phyloP scores from a whole-genome alignment of 1,284 basidiomycete species.

The Apiotrichum sp. region DNA sequence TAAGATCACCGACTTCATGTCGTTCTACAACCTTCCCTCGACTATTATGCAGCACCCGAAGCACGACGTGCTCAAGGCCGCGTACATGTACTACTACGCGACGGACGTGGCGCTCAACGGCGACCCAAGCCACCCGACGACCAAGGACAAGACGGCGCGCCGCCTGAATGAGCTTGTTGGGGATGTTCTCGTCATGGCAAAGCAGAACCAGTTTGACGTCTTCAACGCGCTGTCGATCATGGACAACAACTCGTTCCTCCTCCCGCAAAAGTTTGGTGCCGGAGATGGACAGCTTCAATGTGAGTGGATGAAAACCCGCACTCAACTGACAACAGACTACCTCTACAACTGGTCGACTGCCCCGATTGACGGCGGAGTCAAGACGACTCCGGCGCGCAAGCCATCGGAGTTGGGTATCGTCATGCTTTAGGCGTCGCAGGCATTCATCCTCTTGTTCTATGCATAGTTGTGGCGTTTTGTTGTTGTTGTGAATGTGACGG shows the following conservation, averaged over 20 bases:
- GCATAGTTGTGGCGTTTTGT: no score
- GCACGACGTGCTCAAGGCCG: slow-evolving; percentile 49
- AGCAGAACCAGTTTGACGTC: slow-evolving; percentile 84
- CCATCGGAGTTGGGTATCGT: slow-evolving; percentile 45
- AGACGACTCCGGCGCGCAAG: slow-evolving; percentile 28
- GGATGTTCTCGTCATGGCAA: slow-evolving; percentile 73
- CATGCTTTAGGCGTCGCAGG: no score
- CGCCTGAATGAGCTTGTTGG: slow-evolving; percentile 67
- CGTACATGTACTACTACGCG: slow-evolving; percentile 56
- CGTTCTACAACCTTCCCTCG: slow-evolving; percentile 94
- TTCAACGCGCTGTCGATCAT: slow-evolving; percentile 92
- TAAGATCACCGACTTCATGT: slow-evolving; percentile 89
- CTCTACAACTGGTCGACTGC: slow-evolving; percentile 89
- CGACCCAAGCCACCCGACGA: slow-evolving; percentile 29
- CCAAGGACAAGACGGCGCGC: slow-evolving; percentile 57
- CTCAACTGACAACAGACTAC: slow-evolving; percentile 54
- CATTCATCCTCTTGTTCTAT: no score
- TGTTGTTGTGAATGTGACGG: no score
- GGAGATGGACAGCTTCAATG: slow-evolving; percentile 73
- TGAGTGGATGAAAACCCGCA: slow-evolving; percentile 12
- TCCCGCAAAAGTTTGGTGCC: slow-evolving; percentile 78
- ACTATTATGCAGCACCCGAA: slow-evolving; percentile 50
- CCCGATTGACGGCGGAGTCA: slow-evolving; percentile 61
- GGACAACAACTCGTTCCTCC: slow-evolving; percentile 81
- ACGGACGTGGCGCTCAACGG: slow-evolving; percentile 38